phyloP scores from a whole-genome alignment of 805 yeast genomes.

The Yarrowia osloensis region DNA sequence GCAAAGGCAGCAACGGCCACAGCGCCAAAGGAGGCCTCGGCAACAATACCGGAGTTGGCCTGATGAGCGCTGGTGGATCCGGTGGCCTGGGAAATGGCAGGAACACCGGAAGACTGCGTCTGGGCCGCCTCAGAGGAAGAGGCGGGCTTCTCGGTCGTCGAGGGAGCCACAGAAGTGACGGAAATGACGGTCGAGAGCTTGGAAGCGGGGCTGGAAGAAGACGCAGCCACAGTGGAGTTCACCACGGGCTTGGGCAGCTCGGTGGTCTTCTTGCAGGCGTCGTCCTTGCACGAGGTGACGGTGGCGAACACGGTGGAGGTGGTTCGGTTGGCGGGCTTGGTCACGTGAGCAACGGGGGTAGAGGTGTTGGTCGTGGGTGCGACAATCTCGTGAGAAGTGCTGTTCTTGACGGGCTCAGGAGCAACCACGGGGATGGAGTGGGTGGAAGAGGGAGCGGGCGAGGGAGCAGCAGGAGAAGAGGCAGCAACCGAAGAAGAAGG shows the following conservation, averaged over 20 bases:
- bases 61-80: background rate
- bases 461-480: background rate
- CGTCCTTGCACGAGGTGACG: slow-evolving; percentile 19
- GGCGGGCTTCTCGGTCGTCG: background rate
- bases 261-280: background rate
- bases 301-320: background rate
- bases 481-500: background rate
- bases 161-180: background rate
- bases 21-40: slow-evolving; percentile 1
- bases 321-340: background rate
- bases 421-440: background rate
- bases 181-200: background rate
- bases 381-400: background rate
- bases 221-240: background rate
- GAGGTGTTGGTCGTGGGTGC: background rate
- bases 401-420: background rate
- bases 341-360: background rate
- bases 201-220: background rate
- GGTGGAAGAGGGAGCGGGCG: background rate
- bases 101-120: background rate
- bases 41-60: background rate
- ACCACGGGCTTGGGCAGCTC: background rate
- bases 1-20: background rate
- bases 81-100: background rate
- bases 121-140: background rate